A percentile compares a stretch with the other conserved stretches of the same genome.
Conservation (phyloP, 768 basidiomycete species). For the Thelephora aurantiotincta region DNA sequence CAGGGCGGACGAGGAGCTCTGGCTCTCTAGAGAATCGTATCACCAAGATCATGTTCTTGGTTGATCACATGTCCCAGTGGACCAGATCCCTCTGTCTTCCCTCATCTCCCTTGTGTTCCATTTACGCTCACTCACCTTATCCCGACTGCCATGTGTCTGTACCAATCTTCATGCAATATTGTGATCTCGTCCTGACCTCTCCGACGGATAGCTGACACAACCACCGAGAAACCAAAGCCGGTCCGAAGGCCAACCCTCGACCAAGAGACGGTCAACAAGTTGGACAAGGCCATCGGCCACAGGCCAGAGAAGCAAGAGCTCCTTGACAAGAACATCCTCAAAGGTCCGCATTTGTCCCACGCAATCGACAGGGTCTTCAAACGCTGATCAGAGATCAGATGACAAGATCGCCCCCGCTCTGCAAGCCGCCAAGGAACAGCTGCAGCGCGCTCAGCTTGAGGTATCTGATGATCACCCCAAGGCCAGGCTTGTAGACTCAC, state of each 20-base stretch:
- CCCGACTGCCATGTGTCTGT: not conserved
- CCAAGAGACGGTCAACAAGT: constrained; percentile 22
- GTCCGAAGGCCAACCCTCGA: constrained; percentile 19
- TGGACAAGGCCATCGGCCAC: constrained; percentile 38
- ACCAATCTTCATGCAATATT: not conserved
- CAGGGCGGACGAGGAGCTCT: constrained; percentile 14
- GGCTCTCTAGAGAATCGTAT: constrained; percentile 5
- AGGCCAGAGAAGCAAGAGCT: constrained; percentile 49
- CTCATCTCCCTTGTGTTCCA: not conserved
- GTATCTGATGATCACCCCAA: constrained; percentile 17
- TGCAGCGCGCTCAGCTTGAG: constrained; percentile 51
- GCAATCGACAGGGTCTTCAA: not conserved
- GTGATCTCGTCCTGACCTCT: not conserved
- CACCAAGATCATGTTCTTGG: too few species aligned
- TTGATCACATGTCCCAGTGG: not conserved
- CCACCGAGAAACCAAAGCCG: constrained; percentile 5
- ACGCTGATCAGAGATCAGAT: constrained; percentile 22
- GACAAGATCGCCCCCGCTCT: constrained; percentile 48
- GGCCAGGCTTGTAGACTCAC: not conserved
- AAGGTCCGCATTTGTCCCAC: constrained; percentile 25
- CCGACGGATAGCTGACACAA: too few species aligned
- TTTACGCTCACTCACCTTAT: not conserved
- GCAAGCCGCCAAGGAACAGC: constrained; percentile 41
- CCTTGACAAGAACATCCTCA: constrained; percentile 56
- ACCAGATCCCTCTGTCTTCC: not conserved